phyloP scores from a whole-genome alignment of 495 filamentous ascomycete genomes.

The Usnea hakonensis region DNA sequence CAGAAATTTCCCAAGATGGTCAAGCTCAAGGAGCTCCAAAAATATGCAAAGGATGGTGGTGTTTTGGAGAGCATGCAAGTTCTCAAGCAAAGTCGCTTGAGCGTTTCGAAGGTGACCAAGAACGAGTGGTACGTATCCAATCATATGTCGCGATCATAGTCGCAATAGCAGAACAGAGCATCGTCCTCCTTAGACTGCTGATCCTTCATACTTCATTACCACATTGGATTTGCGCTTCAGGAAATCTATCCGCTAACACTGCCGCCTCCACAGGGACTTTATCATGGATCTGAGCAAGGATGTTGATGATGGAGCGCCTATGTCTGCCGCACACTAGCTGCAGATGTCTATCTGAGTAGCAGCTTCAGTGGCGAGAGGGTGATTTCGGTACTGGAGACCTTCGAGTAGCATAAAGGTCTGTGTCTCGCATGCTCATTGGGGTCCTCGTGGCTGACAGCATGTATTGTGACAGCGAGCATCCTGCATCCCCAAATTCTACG shows the following conservation, averaged over 20 bases:
- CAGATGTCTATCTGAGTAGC: neutral
- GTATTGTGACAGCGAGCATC: neutral
- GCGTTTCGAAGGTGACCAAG: slow-evolving; percentile 67
- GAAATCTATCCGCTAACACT: neutral
- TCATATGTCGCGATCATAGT: neutral
- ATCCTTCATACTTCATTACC: neutral
- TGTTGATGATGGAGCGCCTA: slow-evolving; percentile 27
- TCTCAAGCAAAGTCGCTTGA: slow-evolving; percentile 69
- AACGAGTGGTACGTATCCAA: slow-evolving; percentile 48
- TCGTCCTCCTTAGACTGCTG: neutral
- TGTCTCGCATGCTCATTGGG: neutral
- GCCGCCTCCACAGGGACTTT: slow-evolving; percentile 43
- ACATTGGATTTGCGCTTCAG: neutral
- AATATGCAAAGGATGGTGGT: slow-evolving; percentile 46
- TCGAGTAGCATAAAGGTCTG: neutral
- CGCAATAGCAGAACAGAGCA: neutral
- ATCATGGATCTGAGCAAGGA: slow-evolving; percentile 54
- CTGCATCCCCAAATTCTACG: neutral
- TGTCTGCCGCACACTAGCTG: slow-evolving; percentile 5
- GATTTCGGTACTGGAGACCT: neutral
- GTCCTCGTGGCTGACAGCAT: neutral
- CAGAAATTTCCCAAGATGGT: slow-evolving; percentile 70
- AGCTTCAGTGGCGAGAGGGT: neutral
- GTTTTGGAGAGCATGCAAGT: slow-evolving; percentile 75
- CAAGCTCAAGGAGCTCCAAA: slow-evolving; percentile 65